Conservation (phyloP, 768 basidiomycete genomes). For the Leccinellum luteum region DNA sequence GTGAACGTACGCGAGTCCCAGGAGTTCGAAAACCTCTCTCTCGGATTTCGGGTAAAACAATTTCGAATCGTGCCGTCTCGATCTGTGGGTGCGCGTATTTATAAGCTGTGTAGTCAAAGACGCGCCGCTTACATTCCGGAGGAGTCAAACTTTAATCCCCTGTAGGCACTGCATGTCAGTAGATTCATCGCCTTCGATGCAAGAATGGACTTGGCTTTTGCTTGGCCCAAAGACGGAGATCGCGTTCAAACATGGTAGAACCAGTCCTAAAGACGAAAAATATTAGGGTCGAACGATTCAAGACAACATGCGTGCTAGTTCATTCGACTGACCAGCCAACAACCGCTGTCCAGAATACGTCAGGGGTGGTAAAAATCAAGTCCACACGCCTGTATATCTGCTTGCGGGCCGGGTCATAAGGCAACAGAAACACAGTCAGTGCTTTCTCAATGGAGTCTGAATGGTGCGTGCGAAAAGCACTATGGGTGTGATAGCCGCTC, state of each 20-base stretch:
- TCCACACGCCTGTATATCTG: constrained; percentile 71
- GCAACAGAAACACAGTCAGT: constrained; percentile 74
- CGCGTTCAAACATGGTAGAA: constrained; percentile 86
- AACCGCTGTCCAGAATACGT: constrained; percentile 84
- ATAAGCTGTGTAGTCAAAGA: background rate
- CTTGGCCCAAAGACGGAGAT: constrained; percentile 75
- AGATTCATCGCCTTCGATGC: background rate
- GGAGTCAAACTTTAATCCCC: constrained; percentile 83
- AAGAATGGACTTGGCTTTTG: constrained; percentile 40
- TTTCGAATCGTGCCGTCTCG: constrained; percentile 62
- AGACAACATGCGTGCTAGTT: too few relatives aligned
- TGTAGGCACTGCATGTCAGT: constrained; percentile 24
- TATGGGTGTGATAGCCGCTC: constrained; percentile 56
- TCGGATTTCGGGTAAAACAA: constrained; percentile 61
- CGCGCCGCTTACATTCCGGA: constrained; percentile 60
- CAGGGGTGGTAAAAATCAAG: constrained; percentile 74
- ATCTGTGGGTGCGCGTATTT: constrained; percentile 23
- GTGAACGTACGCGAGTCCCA: constrained; percentile 69
- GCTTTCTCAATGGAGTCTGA: constrained; percentile 85
- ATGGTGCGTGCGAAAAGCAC: constrained; percentile 53
- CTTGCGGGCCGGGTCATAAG: constrained; percentile 34
- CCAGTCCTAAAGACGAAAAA: constrained; percentile 58
- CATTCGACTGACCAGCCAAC: constrained; percentile 70
- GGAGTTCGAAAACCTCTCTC: constrained; percentile 66
- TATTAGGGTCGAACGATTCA: background rate